These are phyloP conservation scores for Candida labiduridarum DNA, from an alignment of 1,139 yeast species.

Conservation along the genomic window DNA sequence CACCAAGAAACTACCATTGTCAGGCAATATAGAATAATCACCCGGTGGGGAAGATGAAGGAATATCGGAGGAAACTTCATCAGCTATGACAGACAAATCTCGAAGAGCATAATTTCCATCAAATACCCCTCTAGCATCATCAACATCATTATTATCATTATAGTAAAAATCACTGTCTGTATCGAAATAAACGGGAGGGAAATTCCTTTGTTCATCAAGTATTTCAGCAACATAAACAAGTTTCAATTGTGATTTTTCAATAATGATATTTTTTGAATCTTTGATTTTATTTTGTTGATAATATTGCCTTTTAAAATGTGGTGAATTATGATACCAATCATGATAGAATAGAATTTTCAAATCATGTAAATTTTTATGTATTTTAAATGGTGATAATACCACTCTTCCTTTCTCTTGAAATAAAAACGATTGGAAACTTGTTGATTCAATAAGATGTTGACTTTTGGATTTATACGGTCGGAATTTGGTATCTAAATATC, in stretches of 20 bases:
- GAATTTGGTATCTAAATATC: conserved; percentile 35
- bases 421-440: conserved; percentile 7
- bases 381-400: conserved; percentile 22
- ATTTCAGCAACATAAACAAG: conserved; percentile 28
- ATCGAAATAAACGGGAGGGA: conserved; percentile 27
- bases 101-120: conserved; percentile 4
- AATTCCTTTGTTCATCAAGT: conserved; percentile 14
- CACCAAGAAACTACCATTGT: conserved; percentile 7
- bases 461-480: conserved; percentile 15
- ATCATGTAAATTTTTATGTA: conserved; percentile 20
- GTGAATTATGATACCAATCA: conserved; percentile 40
- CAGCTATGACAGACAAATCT: conserved; percentile 12
- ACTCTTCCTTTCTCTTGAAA: conserved; percentile 19
- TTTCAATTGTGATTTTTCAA: conserved; percentile 17
- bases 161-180: conserved; percentile 19
- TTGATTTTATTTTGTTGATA: not conserved
- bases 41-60: conserved; percentile 14
- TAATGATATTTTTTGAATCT: conserved; percentile 1
- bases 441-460: conserved; percentile 6
- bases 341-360: conserved; percentile 32
- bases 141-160: conserved; percentile 5
- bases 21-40: conserved; percentile 12
- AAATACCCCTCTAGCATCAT: not conserved
- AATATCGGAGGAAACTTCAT: not conserved
- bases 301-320: conserved; percentile 20